Evolutionary conservation across 106 monocot species (phyloP), one percentile per base, ranked within the genome.

Genomic region (Acorus gramineus): DNA sequence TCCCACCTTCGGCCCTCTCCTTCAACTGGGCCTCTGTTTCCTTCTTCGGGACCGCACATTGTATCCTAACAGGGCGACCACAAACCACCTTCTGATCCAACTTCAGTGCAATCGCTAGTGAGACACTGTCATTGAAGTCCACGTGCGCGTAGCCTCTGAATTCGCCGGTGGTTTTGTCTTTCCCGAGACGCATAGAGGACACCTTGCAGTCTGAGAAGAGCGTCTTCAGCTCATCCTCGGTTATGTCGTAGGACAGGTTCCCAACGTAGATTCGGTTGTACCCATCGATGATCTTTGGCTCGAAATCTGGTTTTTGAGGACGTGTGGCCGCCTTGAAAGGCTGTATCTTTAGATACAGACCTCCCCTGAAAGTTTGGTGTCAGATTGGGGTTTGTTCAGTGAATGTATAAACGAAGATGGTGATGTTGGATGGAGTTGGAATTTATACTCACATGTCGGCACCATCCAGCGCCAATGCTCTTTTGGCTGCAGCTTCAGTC

Each of bases 401-500:
- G 3, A 60, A 6, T 12, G 60, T 47, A 11, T 14, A 50, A 46
- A 12, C 28, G 52, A 50, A 47, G 47, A 8, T 3, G 8, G 4
- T 13, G 52, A 49, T 52, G 14, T 11, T 3, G 43, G 4, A 28
- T 14, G 8, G 4, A 9, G 44, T 57, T 56, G 14, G 6, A 8
- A 49, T 12, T 52, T 61, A 49, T 60, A 43, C 82, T 87, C 84
- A 98, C 92, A 98, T 98, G 75, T 92, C 98, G 12, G 98, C 82
- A 64, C 98, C 92, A 74, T 98, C 85, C 43, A 98, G 81, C 77
- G 76, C 78, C 53, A 92, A 68, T 66, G 98, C 98, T 65, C 92
- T 82, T 74, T 84, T 81, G 4, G 98, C 98, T n/a, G 98, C 98
- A 73, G 85, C 82, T 70, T 86, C 92, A 43, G 98, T 98, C 98